phyloP scores from a whole-genome alignment of 495 filamentous ascomycete species.

The Penicillium bialowiezense region DNA sequence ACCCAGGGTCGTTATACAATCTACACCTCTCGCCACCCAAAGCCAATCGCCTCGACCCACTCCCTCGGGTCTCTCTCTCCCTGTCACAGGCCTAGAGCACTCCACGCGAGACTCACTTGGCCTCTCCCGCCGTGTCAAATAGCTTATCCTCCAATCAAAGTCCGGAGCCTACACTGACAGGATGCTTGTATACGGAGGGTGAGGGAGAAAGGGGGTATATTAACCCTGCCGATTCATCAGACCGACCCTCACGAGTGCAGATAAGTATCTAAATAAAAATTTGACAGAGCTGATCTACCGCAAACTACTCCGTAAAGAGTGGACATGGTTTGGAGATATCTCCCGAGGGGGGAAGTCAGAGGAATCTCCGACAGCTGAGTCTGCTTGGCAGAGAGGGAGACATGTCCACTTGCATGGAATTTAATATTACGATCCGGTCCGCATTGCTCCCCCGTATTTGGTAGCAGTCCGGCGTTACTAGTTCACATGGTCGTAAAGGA shows the following conservation, averaged over 20 bases:
- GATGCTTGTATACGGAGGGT: conserved; percentile 6
- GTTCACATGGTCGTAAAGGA: neutral
- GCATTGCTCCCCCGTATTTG: conserved; percentile 8
- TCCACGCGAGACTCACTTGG: conserved; percentile 2
- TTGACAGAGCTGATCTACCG: conserved; percentile 2
- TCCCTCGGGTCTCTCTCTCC: conserved; percentile 4
- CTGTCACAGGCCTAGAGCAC: neutral
- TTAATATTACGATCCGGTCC: conserved; percentile 11
- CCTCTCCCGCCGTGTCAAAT: neutral
- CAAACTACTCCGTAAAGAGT: no score
- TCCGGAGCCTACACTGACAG: neutral
- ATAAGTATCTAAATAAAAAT: neutral
- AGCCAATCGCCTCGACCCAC: conserved; percentile 9
- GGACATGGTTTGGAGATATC: conserved; percentile 6
- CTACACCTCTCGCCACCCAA: neutral
- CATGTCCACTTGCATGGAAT: conserved; percentile 3
- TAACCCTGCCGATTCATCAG: conserved; percentile 6
- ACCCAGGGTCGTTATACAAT: neutral
- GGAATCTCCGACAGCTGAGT: neutral
- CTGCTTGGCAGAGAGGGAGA: conserved; percentile 1
- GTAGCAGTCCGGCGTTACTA: neutral
- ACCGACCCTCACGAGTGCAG: no score
- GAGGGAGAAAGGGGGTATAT: neutral
- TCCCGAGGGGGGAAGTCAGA: neutral
- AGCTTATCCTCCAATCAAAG: conserved; percentile 1